phyloP scores from a whole-genome alignment of 179 eudicot species.

The Spergularia azorica region DNA sequence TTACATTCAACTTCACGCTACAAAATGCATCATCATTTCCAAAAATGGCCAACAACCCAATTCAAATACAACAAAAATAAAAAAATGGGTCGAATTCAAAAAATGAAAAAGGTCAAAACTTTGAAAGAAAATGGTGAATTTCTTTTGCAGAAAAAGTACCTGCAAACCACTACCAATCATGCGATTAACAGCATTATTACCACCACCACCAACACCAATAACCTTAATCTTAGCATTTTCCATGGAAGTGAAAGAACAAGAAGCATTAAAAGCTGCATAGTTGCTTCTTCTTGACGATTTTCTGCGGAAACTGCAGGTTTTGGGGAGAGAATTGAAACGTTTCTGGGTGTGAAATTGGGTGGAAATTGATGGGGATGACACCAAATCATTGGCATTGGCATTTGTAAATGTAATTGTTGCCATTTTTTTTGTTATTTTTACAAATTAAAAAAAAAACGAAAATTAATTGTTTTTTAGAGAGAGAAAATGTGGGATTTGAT shows the following conservation, averaged over 20 bases:
- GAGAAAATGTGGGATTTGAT: conserved; percentile 1
- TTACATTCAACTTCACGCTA: background rate
- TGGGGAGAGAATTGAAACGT: conserved; percentile 20
- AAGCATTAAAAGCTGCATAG: conserved; percentile 18
- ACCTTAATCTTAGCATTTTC: conserved; percentile 92
- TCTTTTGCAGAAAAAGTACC: conserved; percentile 34
- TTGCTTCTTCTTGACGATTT: conserved; percentile 20
- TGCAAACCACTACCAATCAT: conserved; percentile 97
- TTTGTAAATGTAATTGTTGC: conserved; percentile 36
- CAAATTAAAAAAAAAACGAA: too few relatives aligned
- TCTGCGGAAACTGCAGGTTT: conserved; percentile 16
- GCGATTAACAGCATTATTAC: conserved; percentile 98
- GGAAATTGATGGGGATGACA: conserved; percentile 30
- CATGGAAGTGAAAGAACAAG: conserved; percentile 51
- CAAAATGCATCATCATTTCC: background rate
- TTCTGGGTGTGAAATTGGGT: conserved; percentile 33
- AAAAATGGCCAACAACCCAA: background rate
- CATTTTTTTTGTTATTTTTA: conserved; percentile 19
- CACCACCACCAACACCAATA: conserved; percentile 97
- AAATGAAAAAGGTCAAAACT: background rate
- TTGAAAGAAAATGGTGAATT: background rate
- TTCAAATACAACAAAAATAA: background rate
- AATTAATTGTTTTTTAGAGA: too few relatives aligned
- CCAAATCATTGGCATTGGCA: conserved; percentile 32
- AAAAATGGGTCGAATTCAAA: conserved; percentile 4